phyloP scores from a whole-genome alignment of 2,329 filamentous ascomycete species.

The Microcyclospora tardicrescens region DNA sequence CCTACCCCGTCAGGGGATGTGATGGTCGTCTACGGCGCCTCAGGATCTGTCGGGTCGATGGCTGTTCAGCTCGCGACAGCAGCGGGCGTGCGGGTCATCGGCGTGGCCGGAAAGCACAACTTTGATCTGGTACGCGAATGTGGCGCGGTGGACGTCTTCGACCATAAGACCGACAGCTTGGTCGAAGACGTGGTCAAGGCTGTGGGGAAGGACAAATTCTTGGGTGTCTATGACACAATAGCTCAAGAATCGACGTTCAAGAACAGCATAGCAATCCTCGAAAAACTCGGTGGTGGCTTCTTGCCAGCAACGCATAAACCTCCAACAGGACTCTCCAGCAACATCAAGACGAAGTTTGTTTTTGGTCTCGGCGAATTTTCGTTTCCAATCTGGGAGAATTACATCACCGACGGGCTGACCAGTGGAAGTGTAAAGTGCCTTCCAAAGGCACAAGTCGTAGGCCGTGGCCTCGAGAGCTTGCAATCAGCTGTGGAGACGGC shows the following conservation, averaged over 20 bases:
- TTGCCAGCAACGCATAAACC: conserved; percentile 2
- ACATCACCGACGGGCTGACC: conserved; percentile 13
- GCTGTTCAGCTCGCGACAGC: conserved; percentile 19
- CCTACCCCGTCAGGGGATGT: too few species aligned
- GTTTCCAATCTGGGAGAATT: conserved; percentile 4
- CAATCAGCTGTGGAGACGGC: conserved; percentile 9
- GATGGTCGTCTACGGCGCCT: conserved; percentile 20
- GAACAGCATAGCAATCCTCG: conserved; percentile 2
- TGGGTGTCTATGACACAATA: conserved; percentile 23
- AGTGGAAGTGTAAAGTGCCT: conserved; percentile 12
- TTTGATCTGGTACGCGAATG: conserved; percentile 9
- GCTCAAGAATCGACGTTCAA: conserved; percentile 1
- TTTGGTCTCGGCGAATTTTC: conserved; percentile 3
- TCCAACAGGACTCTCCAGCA: conserved; percentile 5
- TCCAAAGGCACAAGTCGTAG: conserved; percentile 16
- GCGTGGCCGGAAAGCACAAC: conserved; percentile 18
- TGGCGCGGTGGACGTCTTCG: conserved; percentile 16
- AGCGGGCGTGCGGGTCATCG: conserved; percentile 16
- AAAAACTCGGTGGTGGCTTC: conserved; percentile 7
- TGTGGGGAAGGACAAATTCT: conserved; percentile 20
- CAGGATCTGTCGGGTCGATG: conserved; percentile 15
- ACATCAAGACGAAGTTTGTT: conserved; percentile 6
- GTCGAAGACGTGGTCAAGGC: conserved; percentile 25
- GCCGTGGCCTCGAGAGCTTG: conserved; percentile 10
- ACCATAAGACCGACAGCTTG: conserved; percentile 17